Base-by-base conservation (phyloP, 768 basidiomycete genomes). In the Piloderma croceum region DNA sequence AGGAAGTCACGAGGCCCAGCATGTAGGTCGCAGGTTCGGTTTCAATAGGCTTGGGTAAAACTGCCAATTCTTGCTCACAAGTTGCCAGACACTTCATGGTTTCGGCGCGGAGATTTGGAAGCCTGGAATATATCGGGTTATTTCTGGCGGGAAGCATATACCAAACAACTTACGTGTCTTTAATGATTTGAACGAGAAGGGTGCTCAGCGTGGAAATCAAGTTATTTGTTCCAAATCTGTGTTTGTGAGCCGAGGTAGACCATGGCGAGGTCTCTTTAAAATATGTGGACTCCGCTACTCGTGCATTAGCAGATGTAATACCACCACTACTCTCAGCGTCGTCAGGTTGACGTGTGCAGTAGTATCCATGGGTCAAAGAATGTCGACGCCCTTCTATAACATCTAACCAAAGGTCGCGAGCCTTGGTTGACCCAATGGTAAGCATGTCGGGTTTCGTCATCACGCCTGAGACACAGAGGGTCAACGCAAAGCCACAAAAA, bases 381-480 rank as follows among this genome's bases (percentile, higher is more conserved):
- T 76, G 62, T 21, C 60, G 54, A 12, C 60, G 54, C 21, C 64
- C 68, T 48, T 70, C 66, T 2, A 71, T 52, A 6, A 70, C 57
- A 33, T 70, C 67, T 6, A 74, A 51, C 70, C 73, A 76, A 19
- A 56, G 29, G 17, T 59, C 43, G 10, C 61, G 59, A 34, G 64
- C 42, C 44, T 68, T 57, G 3, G 54, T 60, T 18, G 66, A 47
- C 5, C 68, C 65, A 2, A 43, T n/a, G 0, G 62, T 54, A 5
- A 79, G 52, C 34, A 68, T 68, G 48, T 78, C 77, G 0, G 71
- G 69, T 54, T 79, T 78, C 3, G 76, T 78, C 24, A 79, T 56
- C 4, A 80, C 77, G 37, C 74, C 74, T 77, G 42, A 6, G 24
- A 4, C 21, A 13, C 6, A 17, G 18, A 36, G 44, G 6, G 36